phyloP scores from a whole-genome alignment of 768 basidiomycete species.

The Tricholoma saponaceum region DNA sequence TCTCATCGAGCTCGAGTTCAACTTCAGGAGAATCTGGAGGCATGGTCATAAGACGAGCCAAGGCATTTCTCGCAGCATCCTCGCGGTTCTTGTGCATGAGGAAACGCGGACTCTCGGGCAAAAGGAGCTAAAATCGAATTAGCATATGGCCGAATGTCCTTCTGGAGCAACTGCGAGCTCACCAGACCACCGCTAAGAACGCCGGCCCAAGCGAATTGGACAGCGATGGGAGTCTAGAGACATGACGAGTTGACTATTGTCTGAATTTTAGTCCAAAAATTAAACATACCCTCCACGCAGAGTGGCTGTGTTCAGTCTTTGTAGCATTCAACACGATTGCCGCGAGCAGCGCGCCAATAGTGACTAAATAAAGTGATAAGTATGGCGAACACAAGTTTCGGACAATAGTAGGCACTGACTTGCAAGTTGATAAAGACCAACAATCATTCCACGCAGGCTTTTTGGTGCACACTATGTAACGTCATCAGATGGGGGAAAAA shows the following conservation, averaged over 20 bases:
- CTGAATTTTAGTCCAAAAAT: no score
- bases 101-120: slow-evolving; percentile 63
- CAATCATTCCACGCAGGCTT: slow-evolving; percentile 71
- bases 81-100: slow-evolving; percentile 64
- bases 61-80: slow-evolving; percentile 52
- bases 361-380: slow-evolving; percentile 56
- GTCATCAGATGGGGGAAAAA: neutral
- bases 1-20: slow-evolving; percentile 46
- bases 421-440: slow-evolving; percentile 33
- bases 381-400: slow-evolving; percentile 9
- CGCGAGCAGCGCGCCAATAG: slow-evolving; percentile 74
- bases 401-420: slow-evolving; percentile 9
- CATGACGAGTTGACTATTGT: neutral
- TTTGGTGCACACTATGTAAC: slow-evolving; percentile 50
- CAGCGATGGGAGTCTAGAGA: slow-evolving; percentile 45
- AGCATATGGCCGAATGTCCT: neutral
- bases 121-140: slow-evolving; percentile 5
- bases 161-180: neutral
- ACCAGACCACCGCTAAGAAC: slow-evolving; percentile 67
- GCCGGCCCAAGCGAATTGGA: slow-evolving; percentile 80
- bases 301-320: slow-evolving; percentile 43
- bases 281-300: slow-evolving; percentile 34
- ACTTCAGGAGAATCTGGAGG: slow-evolving; percentile 45
- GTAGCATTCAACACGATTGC: slow-evolving; percentile 67
- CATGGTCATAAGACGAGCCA: slow-evolving; percentile 60